Conservation (phyloP, 2,329 filamentous ascomycete species). For the Talaromyces marneffei region DNA sequence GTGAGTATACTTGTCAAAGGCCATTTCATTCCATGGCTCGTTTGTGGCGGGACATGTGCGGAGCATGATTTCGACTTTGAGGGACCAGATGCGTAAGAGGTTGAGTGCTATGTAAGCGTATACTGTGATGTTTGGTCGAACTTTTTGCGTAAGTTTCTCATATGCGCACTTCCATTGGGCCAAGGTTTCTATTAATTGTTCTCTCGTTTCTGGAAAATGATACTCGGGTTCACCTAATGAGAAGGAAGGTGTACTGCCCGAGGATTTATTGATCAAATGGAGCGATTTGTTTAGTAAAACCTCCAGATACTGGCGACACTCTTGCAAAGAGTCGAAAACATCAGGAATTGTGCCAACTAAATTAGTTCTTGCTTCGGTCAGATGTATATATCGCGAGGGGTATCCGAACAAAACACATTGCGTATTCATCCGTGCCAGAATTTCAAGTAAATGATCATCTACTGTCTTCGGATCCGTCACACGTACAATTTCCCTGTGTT, state of each 20-base stretch:
- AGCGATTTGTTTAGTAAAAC: constrained; percentile 3
- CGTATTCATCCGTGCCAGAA: constrained; percentile 9
- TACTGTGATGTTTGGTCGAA: background rate
- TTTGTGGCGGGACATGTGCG: background rate
- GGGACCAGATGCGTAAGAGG: constrained; percentile 2
- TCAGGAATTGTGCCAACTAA: background rate
- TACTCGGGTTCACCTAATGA: background rate
- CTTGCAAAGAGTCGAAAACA: constrained; percentile 1
- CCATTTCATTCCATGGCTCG: constrained; percentile 8
- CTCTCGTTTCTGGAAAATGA: background rate
- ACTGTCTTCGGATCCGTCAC: constrained; percentile 1
- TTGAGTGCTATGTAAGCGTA: background rate
- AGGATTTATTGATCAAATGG: background rate
- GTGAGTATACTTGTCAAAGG: constrained; percentile 6
- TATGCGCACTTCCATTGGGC: background rate
- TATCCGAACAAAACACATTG: constrained; percentile 11
- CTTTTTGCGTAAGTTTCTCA: background rate
- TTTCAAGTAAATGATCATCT: constrained; percentile 12
- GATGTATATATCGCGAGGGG: constrained; percentile 7
- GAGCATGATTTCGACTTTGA: constrained; percentile 12
- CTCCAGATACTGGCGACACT: constrained; percentile 8
- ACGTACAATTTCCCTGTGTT: background rate
- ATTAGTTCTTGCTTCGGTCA: background rate
- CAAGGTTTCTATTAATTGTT: background rate
- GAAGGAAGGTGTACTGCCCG: background rate